These are phyloP conservation scores for Trypethelium eluteriae DNA, from an alignment of 495 filamentous ascomycete genomes.

Conservation along the genomic window DNA sequence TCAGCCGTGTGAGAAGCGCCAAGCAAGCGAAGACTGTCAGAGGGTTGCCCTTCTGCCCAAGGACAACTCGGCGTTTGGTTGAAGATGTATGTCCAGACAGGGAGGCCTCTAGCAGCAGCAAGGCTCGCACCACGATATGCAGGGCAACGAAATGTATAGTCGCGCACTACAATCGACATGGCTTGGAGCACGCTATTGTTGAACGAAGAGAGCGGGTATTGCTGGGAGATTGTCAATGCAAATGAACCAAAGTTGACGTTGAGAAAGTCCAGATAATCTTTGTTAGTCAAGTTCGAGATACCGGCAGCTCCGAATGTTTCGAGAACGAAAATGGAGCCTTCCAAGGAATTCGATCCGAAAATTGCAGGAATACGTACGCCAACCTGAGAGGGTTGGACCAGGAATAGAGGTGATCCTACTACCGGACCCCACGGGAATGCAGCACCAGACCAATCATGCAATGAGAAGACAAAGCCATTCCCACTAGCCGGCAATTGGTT, in stretches of 20 bases:
- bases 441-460: neutral
- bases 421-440: neutral
- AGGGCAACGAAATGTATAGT: constrained; percentile 32
- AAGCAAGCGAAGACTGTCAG: constrained; percentile 19
- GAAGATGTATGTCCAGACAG: constrained; percentile 35
- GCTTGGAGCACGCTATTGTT: constrained; percentile 23
- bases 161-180: constrained; percentile 30
- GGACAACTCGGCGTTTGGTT: constrained; percentile 34
- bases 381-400: neutral
- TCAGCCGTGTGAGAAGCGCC: constrained; percentile 37
- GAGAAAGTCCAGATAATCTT: constrained; percentile 28
- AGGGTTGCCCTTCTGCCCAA: constrained; percentile 25
- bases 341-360: constrained; percentile 22
- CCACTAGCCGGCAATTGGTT: neutral
- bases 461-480: neutral
- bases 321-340: constrained; percentile 23
- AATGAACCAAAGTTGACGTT: constrained; percentile 31
- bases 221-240: constrained; percentile 30
- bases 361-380: neutral
- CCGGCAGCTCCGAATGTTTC: neutral
- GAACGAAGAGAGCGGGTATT: constrained; percentile 31
- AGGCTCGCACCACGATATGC: constrained; percentile 25
- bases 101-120: constrained; percentile 26
- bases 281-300: constrained; percentile 18
- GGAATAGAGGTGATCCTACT: neutral